Base-by-base conservation (phyloP, 2,329 filamentous ascomycete genomes). In the Clathrospora elynae region DNA sequence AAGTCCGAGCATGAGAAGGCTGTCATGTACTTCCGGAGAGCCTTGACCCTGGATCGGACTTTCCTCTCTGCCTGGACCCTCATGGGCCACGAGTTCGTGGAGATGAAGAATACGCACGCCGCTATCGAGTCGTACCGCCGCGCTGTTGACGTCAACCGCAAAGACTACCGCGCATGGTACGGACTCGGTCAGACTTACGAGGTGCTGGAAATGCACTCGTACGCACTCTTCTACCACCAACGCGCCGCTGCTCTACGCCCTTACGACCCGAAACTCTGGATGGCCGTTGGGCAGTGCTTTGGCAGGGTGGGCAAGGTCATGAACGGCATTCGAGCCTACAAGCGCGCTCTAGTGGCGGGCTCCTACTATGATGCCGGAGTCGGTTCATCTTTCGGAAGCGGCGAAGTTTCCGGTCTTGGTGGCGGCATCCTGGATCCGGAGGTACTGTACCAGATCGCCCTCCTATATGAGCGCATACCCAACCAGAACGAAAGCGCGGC, bases 241-340 rank as follows among this genome's bases (percentile, higher is more conserved):
- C 90, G 93, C 42, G 93, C 93, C 0, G 92, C 92, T 0, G 89
- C 90, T 0, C 77, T 99, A 2, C 84, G 91, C n/a, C 90, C 92
- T 0, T 96, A 92, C 78, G 93, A 99, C 59, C 89, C 91, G 0
- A 97, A 97, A 71, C 95, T 99, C 88, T 99, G 93, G 93, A 87
- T 93, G 75, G 93, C 93, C 0, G 90, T 99, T 4, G 93, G 89
- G 7, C 88, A 88, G 22, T 96, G 92, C 66, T 85, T 95, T 52
- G 87, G 92, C 49, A 92, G 91, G 66, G 95, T 96, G 79, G 86
- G 85, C 37, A 84, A 91, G 40, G 78, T 89, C 35, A 80, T 85
- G n/a, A 91, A 96, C 58, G 92, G 90, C 19, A 96, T 99, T 70
- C 93, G 95, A 62, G 90, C 93, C 0, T 83, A 96, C 59, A 99